Base-by-base conservation (phyloP, 305 asterid genomes). In the Plantago lanceolata region DNA sequence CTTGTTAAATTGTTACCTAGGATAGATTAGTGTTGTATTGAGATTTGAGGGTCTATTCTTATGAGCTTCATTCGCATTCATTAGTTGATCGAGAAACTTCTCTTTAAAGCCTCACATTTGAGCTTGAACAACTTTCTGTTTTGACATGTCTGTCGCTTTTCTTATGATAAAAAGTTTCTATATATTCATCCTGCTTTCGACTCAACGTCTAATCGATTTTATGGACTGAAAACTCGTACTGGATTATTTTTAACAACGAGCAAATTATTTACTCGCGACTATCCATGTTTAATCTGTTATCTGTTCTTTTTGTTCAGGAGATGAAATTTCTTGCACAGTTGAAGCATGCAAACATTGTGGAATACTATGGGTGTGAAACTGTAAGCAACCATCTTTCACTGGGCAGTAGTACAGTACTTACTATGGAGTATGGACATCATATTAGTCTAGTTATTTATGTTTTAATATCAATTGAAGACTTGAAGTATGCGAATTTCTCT, bases 321-420 rank as follows among this genome's bases (percentile, higher is more conserved):
- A 90, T 90, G 64, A 81, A 85, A 65, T 79, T 90, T 72, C 94
- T 90, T 58, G 71, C 73, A 64, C 84, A 83, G 61, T 73, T 90
- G 62, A 85, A 79, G 75, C 97, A 90, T 71, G 91, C 84, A 28
- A 90, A 90, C 71, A 86, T 90, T 61, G 96, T 90, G 19, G 89
- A 84, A 64, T 90, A 88, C 74, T 84, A 85, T 58, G 97, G 96
- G 37, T 75, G 88, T 65, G 94, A 88, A 80, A 74, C 35, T 65
- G 96, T 88, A 75, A 81, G 96, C 67, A 54, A 37, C 59, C 37
- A 17, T 67, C 58, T 45, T 50, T 21, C 59, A 33, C 35, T 33
- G 12, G 14, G 35, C 55, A 47, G 18, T 48, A 35, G 13, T 29
- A 47, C 55, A 47, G 18, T 48, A 35, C n/a, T 29, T 17, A 21